Conservation (phyloP, 441 rosid species). For the Corymbia calophylla region DNA sequence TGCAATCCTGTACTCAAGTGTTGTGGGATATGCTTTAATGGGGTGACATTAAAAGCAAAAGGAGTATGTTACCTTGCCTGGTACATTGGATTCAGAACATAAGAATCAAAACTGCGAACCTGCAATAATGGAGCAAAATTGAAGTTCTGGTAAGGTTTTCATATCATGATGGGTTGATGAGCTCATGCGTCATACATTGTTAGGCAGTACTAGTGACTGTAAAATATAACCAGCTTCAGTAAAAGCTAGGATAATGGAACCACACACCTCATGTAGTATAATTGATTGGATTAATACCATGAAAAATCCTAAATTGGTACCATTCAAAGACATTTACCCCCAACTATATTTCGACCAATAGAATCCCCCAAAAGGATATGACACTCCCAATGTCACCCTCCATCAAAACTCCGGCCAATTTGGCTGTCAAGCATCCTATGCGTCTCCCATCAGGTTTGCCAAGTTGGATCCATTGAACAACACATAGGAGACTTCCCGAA, state of each 20-base stretch:
- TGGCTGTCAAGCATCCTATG: not conserved
- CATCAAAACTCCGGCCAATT: not conserved
- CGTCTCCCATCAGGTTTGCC: not conserved
- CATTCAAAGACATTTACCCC: not conserved
- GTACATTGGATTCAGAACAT: constrained; percentile 77
- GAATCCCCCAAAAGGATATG: not conserved
- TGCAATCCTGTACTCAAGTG: not conserved
- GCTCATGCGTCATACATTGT: not conserved
- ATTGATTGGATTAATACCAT: not conserved
- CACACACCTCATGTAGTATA: not conserved
- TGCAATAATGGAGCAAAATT: constrained; percentile 11
- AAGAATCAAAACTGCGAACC: constrained; percentile 76
- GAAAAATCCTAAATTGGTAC: not conserved
- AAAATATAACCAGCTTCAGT: not conserved
- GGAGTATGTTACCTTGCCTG: constrained; percentile 52
- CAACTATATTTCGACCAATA: not conserved
- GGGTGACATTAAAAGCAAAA: not conserved
- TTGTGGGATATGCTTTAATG: not conserved
- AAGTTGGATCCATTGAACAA: not conserved
- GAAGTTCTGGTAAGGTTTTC: not conserved
- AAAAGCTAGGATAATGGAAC: not conserved
- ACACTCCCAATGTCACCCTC: not conserved
- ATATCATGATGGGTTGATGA: not conserved
- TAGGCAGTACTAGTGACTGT: not conserved
- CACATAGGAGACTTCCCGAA: not conserved